Evolutionary conservation across 495 filamentous ascomycete genomes (phyloP), one percentile per base, ranked within the genome.

Genomic region (Cenococcum geophilum): DNA sequence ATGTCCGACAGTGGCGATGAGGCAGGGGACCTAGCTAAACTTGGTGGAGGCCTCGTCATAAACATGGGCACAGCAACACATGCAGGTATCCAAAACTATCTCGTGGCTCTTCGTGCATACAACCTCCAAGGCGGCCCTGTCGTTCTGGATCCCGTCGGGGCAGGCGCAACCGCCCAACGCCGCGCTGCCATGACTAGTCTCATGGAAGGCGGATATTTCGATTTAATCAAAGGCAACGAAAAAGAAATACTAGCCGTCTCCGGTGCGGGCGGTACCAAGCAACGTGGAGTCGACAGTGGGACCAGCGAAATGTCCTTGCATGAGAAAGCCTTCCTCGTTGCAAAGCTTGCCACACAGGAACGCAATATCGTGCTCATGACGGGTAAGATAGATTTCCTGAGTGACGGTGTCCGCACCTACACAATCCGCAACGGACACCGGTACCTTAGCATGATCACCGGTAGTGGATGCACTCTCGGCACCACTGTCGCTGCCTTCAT

Each of bases 211-310:
- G 90, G 89, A 34, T 88, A 89, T 69, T 88, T 93, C 63, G 84
- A 88, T 72, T 78, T 96, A 21, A 90, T 98, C 73, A 98, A 97
- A 73, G 93, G 93, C 25, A 98, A 98, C 70, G 92, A 95, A 72
- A 84, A 85, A 53, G 93, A 98, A 73, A 92, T 98, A 59, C 75
- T 78, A 32, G 84, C 86, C n/a, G 81, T 91, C 0, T 80, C 80
- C 56, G 80, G 79, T 35, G 77, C 76, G 57, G 74, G 66, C 50
- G 70, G 67, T 0, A 49, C 58, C 25, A 16, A 85, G 60, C 91
- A 96, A 72, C 83, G 87, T 12, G 93, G 93, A 27, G 93, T 97
- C n/a, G 93, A 97, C 70, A 88, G 84, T 68, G 83, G 84, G 12
- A 74, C 79, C 11, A 84, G 83, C 57, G 81, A 80, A 16, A 72